Evolutionary conservation across 805 yeast species (phyloP).

Genomic region (Candida bentonensis): DNA sequence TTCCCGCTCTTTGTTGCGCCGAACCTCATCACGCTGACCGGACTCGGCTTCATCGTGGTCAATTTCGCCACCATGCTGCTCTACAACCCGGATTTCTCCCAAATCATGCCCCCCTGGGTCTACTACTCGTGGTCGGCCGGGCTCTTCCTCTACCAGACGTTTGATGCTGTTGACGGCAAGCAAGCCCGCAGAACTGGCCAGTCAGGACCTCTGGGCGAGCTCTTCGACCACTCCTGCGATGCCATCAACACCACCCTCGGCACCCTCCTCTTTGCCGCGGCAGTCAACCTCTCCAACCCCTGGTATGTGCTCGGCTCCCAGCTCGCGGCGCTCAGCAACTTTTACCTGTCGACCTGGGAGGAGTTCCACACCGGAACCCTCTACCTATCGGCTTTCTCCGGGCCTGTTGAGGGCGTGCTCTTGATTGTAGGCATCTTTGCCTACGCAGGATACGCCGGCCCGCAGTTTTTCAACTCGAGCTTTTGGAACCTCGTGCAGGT

Average conservation of each 20-base stretch:
- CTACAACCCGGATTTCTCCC: constrained; percentile 55
- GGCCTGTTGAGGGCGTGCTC: constrained; percentile 92
- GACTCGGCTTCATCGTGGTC: constrained; percentile 54
- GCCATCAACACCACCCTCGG: constrained; percentile 70
- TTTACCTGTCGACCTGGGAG: constrained; percentile 78
- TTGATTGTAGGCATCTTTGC: constrained; percentile 45
- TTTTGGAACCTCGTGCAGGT: neutral
- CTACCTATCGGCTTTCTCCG: constrained; percentile 70
- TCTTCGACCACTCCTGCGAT: constrained; percentile 83
- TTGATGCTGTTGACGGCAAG: constrained; percentile 94
- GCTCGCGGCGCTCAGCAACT: constrained; percentile 34
- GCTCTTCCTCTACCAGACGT: constrained; percentile 81
- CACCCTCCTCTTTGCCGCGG: constrained; percentile 58
- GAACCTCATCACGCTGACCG: constrained; percentile 73
- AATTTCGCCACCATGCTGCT: constrained; percentile 55
- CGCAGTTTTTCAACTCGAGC: constrained; percentile 19
- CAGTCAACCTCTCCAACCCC: constrained; percentile 60
- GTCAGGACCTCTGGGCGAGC: constrained; percentile 87
- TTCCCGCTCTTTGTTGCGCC: constrained; percentile 94
- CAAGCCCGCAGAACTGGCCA: constrained; percentile 93
- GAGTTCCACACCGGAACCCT: constrained; percentile 81
- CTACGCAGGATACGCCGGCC: constrained; percentile 54
- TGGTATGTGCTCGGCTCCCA: constrained; percentile 26
- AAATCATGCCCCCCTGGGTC: constrained; percentile 57
- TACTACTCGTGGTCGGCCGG: constrained; percentile 70